phyloP scores from a whole-genome alignment of 2,329 filamentous ascomycete genomes.

The Penicillium occitanis region DNA sequence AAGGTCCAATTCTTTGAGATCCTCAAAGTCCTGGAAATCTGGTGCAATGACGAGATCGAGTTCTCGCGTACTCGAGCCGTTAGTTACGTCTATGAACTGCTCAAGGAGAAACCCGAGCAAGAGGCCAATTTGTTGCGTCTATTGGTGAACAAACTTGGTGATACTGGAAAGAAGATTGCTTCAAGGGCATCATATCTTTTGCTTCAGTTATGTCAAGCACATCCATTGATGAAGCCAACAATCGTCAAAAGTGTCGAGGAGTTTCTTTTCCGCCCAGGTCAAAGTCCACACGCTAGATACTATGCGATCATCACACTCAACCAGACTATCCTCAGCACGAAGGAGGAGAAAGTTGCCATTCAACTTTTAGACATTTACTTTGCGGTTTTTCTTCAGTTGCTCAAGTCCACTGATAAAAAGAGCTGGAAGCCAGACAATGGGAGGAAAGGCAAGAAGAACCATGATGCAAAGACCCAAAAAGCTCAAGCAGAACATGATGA shows the following conservation, averaged over 20 bases:
- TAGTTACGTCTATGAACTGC: constrained; percentile 84
- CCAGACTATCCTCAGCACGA: constrained; percentile 86
- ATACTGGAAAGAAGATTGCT: constrained; percentile 91
- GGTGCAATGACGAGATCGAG: constrained; percentile 94
- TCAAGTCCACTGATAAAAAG: constrained; percentile 58
- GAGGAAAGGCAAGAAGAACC: constrained; percentile 51
- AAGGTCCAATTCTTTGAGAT: constrained; percentile 93
- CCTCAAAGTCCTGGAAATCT: constrained; percentile 83
- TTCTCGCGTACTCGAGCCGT: constrained; percentile 85
- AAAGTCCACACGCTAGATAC: constrained; percentile 86
- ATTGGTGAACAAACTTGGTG: constrained; percentile 93
- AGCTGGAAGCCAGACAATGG: constrained; percentile 49
- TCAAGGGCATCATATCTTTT: constrained; percentile 90
- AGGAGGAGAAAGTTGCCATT: constrained; percentile 77
- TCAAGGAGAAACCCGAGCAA: constrained; percentile 96
- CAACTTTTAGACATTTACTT: constrained; percentile 90
- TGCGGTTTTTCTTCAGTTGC: constrained; percentile 74
- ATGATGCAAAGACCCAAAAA: constrained; percentile 36
- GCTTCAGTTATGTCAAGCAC: constrained; percentile 83
- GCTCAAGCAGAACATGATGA: constrained; percentile 52
- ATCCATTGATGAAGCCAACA: constrained; percentile 90
- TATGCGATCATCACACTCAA: constrained; percentile 96
- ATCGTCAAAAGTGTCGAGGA: constrained; percentile 87
- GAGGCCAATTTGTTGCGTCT: constrained; percentile 89
- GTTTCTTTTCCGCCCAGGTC: constrained; percentile 79